Base-by-base conservation (phyloP, 2,329 filamentous ascomycete genomes). In the Colletotrichum truncatum region DNA sequence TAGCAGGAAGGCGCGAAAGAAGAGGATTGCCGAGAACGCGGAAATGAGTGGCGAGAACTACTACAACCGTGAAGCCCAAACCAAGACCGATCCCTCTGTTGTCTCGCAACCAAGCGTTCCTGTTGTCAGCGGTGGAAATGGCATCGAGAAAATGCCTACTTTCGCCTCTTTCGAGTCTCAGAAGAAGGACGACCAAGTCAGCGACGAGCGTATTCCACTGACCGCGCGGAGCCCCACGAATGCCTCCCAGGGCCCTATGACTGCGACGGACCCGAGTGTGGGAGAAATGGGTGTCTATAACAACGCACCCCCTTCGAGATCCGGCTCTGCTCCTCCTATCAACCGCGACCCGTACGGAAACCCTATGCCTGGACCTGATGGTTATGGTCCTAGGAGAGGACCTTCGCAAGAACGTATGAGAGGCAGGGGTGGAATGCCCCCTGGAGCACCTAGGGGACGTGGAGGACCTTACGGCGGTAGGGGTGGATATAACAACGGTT, bases 21-120 rank as follows among this genome's bases (percentile, higher is more conserved):
- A 91, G 82, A 89, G 93, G 46, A 97, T 98, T 74, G 93, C 90
- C 3, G 92, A 97, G 77, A 97, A 98, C 75, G 93, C 94, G 7
- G 94, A 98, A 76, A 98, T 98, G 94, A 98, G 93, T 75, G 95
- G 95, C 26, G 90, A 96, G 73, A 96, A 94, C 74, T 98, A 91
- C 76, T 98, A 97, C 78, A 91, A 90, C 72, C 86, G 90, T 64
- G 88, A 91, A 77, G 85, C 82, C 36, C 84, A 87, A 67, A 79
- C 82, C 52, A 85, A 88, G 66, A 74, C 83, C 34, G 72, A 78
- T 38, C 76, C 79, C 7, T 74, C 76, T 3, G 76, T 79, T 2
- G 75, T 80, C 30, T 79, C 84, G 67, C 85, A 91, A 67, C 86
- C 89, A 7, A 88, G 87, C 18, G 79, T 89, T 56, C 85, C 89